phyloP scores from a whole-genome alignment of 164 flowering plant genomes.

The Umbilicus rupestris region DNA sequence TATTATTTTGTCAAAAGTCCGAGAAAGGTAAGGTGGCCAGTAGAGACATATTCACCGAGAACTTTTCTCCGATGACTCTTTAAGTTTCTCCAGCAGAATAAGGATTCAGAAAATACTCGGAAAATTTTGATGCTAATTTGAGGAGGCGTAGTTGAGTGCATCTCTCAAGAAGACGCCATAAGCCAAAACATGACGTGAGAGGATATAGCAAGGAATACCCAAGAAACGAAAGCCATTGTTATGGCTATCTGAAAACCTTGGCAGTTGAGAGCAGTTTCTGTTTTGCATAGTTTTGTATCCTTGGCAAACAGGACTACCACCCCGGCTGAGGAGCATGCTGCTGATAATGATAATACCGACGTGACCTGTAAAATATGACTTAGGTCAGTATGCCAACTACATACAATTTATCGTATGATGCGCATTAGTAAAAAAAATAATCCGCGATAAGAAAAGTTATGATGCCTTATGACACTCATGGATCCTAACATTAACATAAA shows the following conservation, averaged over 20 bases:
- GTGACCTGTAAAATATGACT: constrained; percentile 19
- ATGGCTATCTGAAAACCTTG: constrained; percentile 16
- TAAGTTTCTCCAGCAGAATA: too few relatives aligned
- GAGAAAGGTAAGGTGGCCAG: too few relatives aligned
- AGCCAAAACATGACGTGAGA: constrained; percentile 25
- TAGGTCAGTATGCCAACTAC: not conserved
- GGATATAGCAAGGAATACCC: constrained; percentile 24
- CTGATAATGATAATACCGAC: constrained; percentile 23
- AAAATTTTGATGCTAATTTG: too few relatives aligned
- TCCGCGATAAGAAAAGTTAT: not conserved
- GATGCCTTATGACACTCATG: too few relatives aligned
- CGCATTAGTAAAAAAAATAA: not conserved
- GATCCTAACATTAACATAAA: too few relatives aligned
- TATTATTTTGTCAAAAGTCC: too few relatives aligned
- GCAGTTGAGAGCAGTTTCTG: constrained; percentile 10
- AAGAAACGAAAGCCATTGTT: constrained; percentile 20
- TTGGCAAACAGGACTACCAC: constrained; percentile 18
- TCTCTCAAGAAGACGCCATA: constrained; percentile 15
- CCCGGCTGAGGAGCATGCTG: constrained; percentile 28
- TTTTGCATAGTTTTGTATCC: constrained; percentile 19
- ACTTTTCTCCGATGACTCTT: too few relatives aligned
- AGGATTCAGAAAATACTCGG: too few relatives aligned
- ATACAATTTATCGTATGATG: not conserved
- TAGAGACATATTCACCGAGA: too few relatives aligned
- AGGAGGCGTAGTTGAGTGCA: not conserved